Conservation (phyloP, 345 rosid genomes). For the Populus ilicifolia region DNA sequence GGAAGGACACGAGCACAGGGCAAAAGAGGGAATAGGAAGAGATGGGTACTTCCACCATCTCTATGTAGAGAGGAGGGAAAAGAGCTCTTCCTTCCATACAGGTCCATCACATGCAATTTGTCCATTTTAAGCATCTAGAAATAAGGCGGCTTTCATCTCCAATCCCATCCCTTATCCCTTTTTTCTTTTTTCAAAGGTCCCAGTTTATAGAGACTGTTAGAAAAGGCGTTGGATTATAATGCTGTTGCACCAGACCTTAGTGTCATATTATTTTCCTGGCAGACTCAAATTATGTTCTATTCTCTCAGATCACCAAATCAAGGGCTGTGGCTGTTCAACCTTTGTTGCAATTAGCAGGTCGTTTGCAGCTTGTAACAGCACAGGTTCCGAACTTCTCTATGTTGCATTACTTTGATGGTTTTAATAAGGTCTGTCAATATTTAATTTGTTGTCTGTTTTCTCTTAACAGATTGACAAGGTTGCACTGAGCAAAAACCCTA, state of each 20-base stretch:
- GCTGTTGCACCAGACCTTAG: neutral
- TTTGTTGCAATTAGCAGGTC: constrained; percentile 73
- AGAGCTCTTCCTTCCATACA: neutral
- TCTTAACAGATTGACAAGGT: constrained; percentile 65
- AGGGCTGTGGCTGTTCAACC: constrained; percentile 60
- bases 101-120: neutral
- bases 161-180: neutral
- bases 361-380: constrained; percentile 68
- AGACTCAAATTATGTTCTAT: constrained; percentile 12
- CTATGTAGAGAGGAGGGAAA: too few species aligned
- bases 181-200: neutral
- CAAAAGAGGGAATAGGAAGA: too few species aligned
- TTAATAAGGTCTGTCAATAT: neutral
- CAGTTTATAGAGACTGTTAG: neutral
- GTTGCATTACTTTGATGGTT: constrained; percentile 3
- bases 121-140: neutral
- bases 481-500: constrained; percentile 32
- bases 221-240: neutral
- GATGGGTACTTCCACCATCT: too few species aligned
- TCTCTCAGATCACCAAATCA: constrained; percentile 50
- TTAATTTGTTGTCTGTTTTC: neutral
- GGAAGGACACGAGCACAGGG: too few species aligned
- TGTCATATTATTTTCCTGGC: neutral
- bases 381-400: constrained; percentile 47
- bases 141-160: neutral